These are phyloP conservation scores for Diutina pseudorugosa DNA, from an alignment of 1,139 yeast species.

Conservation along the genomic window DNA sequence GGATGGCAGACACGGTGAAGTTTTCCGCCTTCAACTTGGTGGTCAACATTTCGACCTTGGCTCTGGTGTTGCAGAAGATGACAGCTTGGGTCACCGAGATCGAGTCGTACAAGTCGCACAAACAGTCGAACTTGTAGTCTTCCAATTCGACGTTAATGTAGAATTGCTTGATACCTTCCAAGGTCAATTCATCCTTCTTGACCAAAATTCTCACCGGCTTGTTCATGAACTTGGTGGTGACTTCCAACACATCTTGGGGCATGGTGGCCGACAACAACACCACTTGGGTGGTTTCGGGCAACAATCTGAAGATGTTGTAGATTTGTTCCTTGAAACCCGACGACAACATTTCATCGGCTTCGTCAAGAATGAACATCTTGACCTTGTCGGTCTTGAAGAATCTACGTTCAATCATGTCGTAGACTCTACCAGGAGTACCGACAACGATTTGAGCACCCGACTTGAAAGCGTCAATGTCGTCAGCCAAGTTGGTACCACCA, in stretches of 20 bases:
- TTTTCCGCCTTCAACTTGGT: slow-evolving; percentile 74
- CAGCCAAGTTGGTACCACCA: slow-evolving; percentile 92
- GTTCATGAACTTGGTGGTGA: slow-evolving; percentile 93
- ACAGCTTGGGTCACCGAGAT: slow-evolving; percentile 98
- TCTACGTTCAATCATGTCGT: slow-evolving; percentile 94
- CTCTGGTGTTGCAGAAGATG: slow-evolving; percentile 97
- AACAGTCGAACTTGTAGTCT: slow-evolving; percentile 87
- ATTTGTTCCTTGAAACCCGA: slow-evolving; percentile 97
- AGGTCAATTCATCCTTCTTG: slow-evolving; percentile 95
- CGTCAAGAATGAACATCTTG: slow-evolving; percentile 97
- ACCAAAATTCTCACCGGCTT: slow-evolving; percentile 95
- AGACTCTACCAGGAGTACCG: slow-evolving; percentile 99
- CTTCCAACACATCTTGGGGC: slow-evolving; percentile 96
- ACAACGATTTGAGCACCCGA: slow-evolving; percentile 93
- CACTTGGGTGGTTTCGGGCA: slow-evolving; percentile 93
- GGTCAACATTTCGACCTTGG: slow-evolving; percentile 92
- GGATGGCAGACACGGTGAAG: slow-evolving; percentile 95
- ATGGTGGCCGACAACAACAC: slow-evolving; percentile 94
- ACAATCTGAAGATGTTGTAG: slow-evolving; percentile 87
- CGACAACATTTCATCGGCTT: slow-evolving; percentile 97
- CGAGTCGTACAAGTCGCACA: slow-evolving; percentile 94
- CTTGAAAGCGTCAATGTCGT: slow-evolving; percentile 86
- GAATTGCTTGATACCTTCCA: slow-evolving; percentile 97
- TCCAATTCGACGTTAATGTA: slow-evolving; percentile 91
- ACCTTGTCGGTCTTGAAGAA: slow-evolving; percentile 78